Evolutionary conservation across 1,284 basidiomycete genomes (phyloP), one percentile per base, ranked within the genome.

Genomic region (Sporisorium graminicola): DNA sequence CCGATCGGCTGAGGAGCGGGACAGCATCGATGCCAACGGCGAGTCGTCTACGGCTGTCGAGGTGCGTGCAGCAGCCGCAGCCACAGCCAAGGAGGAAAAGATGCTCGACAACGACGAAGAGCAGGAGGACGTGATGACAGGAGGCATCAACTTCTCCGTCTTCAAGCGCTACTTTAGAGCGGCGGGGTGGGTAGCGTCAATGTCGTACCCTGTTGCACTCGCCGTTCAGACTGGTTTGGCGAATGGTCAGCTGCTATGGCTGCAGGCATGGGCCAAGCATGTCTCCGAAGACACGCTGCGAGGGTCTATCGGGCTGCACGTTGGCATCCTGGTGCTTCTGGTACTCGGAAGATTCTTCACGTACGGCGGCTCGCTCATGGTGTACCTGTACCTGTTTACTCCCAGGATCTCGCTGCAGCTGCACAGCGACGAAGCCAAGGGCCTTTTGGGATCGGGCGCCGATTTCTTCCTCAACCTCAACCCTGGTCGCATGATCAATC

Each of bases 401-500:
- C 52, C 61, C 7, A 33, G 27, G 24, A 31, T 40, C 14, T 55
- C 61, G 46, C 35, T 42, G 22, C 53, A 49, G 37, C 27, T 77
- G 20, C 72, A 74, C 29, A 22, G 26, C n/a, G 44, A 42, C 35
- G 49, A 66, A 13, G 31, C 63, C 14, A 27, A 13, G n/a, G 71
- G 59, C 16, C 43, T 77, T 10, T 46, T 73, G 20, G 27, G 43
- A 14, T 40, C 74, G 5, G 49, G 56, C 0, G 18, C 50, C 59
- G 51, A 73, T 3, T 64, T 40, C 33, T 77, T 71, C 59, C 70
- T 78, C 35, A 53, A 74, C 26, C 40, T 42, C 22, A 66, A 55
- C 24, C 53, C 67, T 16, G 77, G 77, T 18, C 62, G 58, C 24
- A 65, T 79, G 27, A 46, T 78, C 47, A 78, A 78, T 44, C 63